Conservation (phyloP, 164 flowering plant species). For the Sedum album region DNA sequence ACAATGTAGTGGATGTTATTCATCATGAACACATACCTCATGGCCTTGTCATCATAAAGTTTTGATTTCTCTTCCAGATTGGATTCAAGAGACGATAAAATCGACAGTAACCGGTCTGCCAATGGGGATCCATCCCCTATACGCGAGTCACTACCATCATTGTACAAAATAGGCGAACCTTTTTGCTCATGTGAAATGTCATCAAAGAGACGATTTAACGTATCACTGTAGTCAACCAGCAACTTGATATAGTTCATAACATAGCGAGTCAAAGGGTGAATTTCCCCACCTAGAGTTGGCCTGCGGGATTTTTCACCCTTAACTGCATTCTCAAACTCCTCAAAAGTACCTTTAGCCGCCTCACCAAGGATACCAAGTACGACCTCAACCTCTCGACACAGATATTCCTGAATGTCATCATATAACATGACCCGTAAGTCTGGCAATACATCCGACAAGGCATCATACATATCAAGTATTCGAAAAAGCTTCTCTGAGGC, state of each 20-base stretch:
- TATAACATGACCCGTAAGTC: constrained; percentile 9
- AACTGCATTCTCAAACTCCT: constrained; percentile 19
- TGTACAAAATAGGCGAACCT: constrained; percentile 2
- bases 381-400: constrained; percentile 12
- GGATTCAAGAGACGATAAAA: constrained; percentile 13
- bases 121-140: constrained; percentile 12
- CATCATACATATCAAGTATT: constrained; percentile 21
- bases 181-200: not conserved
- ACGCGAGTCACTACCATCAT: constrained; percentile 12
- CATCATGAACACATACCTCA: constrained; percentile 17
- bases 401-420: constrained; percentile 3
- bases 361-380: constrained; percentile 11
- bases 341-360: constrained; percentile 17
- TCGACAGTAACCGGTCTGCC: not conserved
- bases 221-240: constrained; percentile 16
- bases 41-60: constrained; percentile 16
- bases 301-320: constrained; percentile 15
- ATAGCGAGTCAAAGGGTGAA: constrained; percentile 24
- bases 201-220: constrained; percentile 13
- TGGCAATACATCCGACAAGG: constrained; percentile 14
- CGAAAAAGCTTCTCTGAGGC: constrained; percentile 22
- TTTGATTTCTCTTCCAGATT: constrained; percentile 18
- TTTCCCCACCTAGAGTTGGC: constrained; percentile 17
- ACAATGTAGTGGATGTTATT: constrained; percentile 21
- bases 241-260: constrained; percentile 23